Base-by-base conservation (phyloP, 2,329 filamentous ascomycete genomes). In the Leptographium flavum region DNA sequence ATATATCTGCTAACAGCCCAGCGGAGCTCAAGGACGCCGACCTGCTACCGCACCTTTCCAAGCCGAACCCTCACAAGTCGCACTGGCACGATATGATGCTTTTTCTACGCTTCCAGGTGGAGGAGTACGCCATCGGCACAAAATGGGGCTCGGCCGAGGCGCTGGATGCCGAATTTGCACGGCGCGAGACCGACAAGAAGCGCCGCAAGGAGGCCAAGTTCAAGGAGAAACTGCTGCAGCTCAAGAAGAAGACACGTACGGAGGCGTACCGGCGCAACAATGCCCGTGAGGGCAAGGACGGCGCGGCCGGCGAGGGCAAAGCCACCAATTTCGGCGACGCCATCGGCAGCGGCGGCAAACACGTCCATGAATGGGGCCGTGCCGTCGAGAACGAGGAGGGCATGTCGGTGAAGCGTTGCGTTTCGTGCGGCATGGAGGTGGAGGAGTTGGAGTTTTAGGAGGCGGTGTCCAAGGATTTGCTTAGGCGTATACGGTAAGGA, bases 71-170 rank as follows among this genome's bases (percentile, higher is more conserved):
- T 1, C 92, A 95, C 64, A 95, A 95, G 60, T 79, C 83, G 0
- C 87, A 88, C 47, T 98, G 87, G 86, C 87, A 95, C 61, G 87
- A 94, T 67, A 98, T 98, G 92, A 94, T 94, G 81, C 74, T 98
- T 3, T 98, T 92, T 59, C 70, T 98, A 21, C 82, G 92, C 1
- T 93, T 79, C 49, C 92, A 98, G 58, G 85, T 98, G 2, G 92
- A 98, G 58, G 87, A 87, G 46, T 95, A 95, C 58, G 92, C 90
- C 0, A 81, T 96, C 55, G 77, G 73, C 1, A 79, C 77, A 52
- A 95, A 95, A 65, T 98, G 92, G 92, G 92, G 92, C 0, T 87
- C 82, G 0, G 64, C 84, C 0, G 87, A 92, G 57, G 83, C 81
- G 0, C 66, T 96, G 5, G 92, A 96, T 58, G 85, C 75, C 5